A percentile compares a stretch with the other conserved stretches of the same genome.
Evolutionary conservation across 2,329 filamentous ascomycete species (phyloP).

Genomic region (Aspergillus chevalieri): DNA sequence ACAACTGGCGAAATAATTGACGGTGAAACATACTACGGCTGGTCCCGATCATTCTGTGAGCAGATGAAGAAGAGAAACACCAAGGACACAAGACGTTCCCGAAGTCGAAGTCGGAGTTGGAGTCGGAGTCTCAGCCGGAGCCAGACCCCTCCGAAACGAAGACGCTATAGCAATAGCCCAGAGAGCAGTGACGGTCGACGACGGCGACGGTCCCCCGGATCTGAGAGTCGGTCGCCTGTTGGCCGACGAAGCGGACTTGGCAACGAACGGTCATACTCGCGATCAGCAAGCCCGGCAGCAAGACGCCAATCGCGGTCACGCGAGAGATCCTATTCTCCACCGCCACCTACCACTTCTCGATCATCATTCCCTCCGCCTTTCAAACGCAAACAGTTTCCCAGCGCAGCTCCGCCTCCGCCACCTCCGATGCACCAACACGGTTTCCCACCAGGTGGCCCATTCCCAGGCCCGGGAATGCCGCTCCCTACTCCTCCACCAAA

Average conservation of each 20-base stretch:
- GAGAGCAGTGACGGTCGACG: slow-evolving; percentile 25
- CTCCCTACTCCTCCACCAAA: slow-evolving; percentile 28
- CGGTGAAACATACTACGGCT: slow-evolving; percentile 79
- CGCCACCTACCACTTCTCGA: slow-evolving; percentile 19
- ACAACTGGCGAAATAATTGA: slow-evolving; percentile 58
- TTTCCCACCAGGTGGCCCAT: slow-evolving; percentile 7
- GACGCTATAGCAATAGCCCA: slow-evolving; percentile 35
- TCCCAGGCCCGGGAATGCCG: slow-evolving; percentile 13
- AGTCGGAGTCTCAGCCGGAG: slow-evolving; percentile 46
- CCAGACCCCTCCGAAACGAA: slow-evolving; percentile 33
- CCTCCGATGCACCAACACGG: slow-evolving; percentile 1
- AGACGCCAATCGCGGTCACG: slow-evolving; percentile 21
- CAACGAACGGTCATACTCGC: slow-evolving; percentile 21
- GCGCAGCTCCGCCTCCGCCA: slow-evolving; percentile 8
- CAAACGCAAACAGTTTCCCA: slow-evolving; percentile 12
- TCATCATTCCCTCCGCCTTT: slow-evolving; percentile 16
- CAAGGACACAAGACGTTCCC: slow-evolving; percentile 11
- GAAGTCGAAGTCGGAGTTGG: slow-evolving; percentile 37
- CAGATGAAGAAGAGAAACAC: slow-evolving; percentile 59
- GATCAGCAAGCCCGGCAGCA: slow-evolving; percentile 18
- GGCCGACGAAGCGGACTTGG: slow-evolving; percentile 9
- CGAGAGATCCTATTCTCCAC: slow-evolving; percentile 27
- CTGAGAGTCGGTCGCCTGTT: slow-evolving; percentile 25
- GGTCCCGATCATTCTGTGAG: slow-evolving; percentile 73
- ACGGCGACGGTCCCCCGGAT: slow-evolving; percentile 17